These are phyloP conservation scores for Colletotrichum limetticola DNA, from an alignment of 2,329 filamentous ascomycete species.

Conservation along the genomic window DNA sequence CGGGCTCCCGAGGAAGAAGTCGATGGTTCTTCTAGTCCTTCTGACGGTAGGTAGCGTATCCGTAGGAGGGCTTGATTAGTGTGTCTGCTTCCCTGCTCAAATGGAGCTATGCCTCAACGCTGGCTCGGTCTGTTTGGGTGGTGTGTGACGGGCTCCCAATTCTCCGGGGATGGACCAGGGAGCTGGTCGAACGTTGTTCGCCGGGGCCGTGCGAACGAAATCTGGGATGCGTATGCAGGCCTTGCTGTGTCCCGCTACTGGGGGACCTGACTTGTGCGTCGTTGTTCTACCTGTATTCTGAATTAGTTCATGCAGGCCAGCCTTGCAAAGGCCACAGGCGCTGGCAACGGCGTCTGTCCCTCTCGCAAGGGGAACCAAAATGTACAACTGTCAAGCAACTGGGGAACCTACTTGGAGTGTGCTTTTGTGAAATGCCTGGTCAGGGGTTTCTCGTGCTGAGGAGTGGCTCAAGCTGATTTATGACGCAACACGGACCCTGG, in stretches of 20 bases:
- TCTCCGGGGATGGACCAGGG: conserved; percentile 34
- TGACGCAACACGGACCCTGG: conserved; percentile 25
- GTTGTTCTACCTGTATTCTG: conserved; percentile 24
- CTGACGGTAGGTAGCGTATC: conserved; percentile 17
- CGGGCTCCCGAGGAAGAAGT: conserved; percentile 14
- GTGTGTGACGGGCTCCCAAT: conserved; percentile 29
- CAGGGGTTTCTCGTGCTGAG: conserved; percentile 16
- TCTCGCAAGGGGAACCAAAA: conserved; percentile 22
- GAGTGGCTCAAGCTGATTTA: conserved; percentile 21
- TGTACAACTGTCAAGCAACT: conserved; percentile 19
- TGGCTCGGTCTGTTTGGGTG: conserved; percentile 22
- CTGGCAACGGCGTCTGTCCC: neutral
- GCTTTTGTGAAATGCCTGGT: neutral
- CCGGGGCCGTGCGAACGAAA: conserved; percentile 30
- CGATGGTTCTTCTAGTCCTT: conserved; percentile 24
- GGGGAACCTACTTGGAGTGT: conserved; percentile 9
- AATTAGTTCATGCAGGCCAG: conserved; percentile 36
- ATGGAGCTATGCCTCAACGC: conserved; percentile 15
- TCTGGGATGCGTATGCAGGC: conserved; percentile 31
- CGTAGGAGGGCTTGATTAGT: neutral
- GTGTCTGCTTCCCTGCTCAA: conserved; percentile 2
- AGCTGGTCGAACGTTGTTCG: conserved; percentile 31
- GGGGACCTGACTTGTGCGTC: conserved; percentile 28
- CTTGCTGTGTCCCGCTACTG: conserved; percentile 24
- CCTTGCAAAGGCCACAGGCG: conserved; percentile 28